These are phyloP conservation scores for Blepharisma undulans DNA, from an alignment of 169 alveolate genomes.

Conservation along the genomic window DNA sequence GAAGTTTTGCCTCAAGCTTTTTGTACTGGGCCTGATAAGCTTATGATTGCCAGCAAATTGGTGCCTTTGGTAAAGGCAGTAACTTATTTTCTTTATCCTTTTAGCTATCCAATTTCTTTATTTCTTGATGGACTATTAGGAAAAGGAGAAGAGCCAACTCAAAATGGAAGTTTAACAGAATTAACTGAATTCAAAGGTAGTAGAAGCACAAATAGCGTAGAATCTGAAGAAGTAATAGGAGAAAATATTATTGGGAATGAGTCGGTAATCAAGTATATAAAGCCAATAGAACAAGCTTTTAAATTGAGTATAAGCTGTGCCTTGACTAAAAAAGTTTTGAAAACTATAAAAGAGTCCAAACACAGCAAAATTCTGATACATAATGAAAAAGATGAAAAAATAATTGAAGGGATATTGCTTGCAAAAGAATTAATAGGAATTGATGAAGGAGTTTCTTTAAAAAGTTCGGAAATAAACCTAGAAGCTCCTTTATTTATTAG, in stretches of 20 bases:
- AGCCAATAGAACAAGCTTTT: slow-evolving; percentile 61
- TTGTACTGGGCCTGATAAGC: slow-evolving; percentile 91
- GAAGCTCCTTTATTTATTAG: neutral
- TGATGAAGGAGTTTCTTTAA: neutral
- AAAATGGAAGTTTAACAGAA: neutral
- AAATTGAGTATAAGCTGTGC: slow-evolving; percentile 50
- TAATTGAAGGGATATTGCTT: neutral
- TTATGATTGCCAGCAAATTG: slow-evolving; percentile 83
- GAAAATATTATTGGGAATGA: slow-evolving; percentile 62
- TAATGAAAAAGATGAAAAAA: slow-evolving; percentile 22
- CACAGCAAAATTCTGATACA: slow-evolving; percentile 84
- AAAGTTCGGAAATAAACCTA: neutral
- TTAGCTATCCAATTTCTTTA: slow-evolving; percentile 84
- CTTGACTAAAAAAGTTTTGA: slow-evolving; percentile 60
- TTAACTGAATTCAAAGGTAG: slow-evolving; percentile 40
- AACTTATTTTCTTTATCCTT: slow-evolving; percentile 67
- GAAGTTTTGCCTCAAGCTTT: slow-evolving; percentile 94
- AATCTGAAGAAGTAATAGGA: neutral
- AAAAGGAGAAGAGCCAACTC: slow-evolving; percentile 33
- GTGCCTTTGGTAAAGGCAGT: slow-evolving; percentile 79
- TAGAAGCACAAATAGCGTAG: neutral
- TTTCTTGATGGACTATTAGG: slow-evolving; percentile 85
- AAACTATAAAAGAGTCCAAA: slow-evolving; percentile 71
- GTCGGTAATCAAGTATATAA: slow-evolving; percentile 72
- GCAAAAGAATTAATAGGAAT: neutral